Percentiles rank a stretch among this genome's conserved stretches.
These are phyloP conservation scores for Quercus alba DNA, from an alignment of 306 rosid genomes.

Conservation along the genomic window DNA sequence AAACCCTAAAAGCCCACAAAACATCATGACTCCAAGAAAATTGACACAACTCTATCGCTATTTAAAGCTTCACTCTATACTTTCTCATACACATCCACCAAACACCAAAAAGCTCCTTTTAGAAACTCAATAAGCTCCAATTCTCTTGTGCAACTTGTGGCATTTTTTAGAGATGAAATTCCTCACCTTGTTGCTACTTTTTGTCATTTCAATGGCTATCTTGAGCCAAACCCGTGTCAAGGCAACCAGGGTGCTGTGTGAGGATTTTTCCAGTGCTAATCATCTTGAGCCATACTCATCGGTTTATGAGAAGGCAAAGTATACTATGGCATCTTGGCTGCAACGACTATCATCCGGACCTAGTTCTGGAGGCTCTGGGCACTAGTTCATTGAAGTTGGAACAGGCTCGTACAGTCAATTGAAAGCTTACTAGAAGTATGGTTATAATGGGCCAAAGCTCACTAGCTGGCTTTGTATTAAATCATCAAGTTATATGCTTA, in stretches of 20 bases:
- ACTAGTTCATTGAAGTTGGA: conserved; percentile 1
- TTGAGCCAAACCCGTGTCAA: conserved; percentile 13
- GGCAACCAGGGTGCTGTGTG: conserved; percentile 31
- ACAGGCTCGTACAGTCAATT: neutral
- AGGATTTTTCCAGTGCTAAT: conserved; percentile 25
- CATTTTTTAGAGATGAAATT: conserved; percentile 17
- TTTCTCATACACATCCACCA: neutral
- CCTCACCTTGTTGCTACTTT: conserved; percentile 4
- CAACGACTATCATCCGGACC: conserved; percentile 32
- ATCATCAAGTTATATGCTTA: no score
- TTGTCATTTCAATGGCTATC: neutral
- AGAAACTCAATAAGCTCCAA: no score
- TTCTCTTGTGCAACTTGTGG: no score
- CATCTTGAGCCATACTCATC: conserved; percentile 15
- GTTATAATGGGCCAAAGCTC: no score
- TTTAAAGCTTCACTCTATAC: neutral
- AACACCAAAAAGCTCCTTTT: neutral
- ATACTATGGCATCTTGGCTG: conserved; percentile 30
- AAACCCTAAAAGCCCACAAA: neutral
- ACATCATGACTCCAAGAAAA: neutral
- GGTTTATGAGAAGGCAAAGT: conserved; percentile 18
- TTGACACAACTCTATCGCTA: neutral
- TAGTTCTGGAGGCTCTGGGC: conserved; percentile 30
- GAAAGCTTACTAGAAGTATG: no score
- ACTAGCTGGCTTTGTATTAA: no score